Evolutionary conservation across 306 rosid species (phyloP).

Genomic region (Trifolium repens): DNA sequence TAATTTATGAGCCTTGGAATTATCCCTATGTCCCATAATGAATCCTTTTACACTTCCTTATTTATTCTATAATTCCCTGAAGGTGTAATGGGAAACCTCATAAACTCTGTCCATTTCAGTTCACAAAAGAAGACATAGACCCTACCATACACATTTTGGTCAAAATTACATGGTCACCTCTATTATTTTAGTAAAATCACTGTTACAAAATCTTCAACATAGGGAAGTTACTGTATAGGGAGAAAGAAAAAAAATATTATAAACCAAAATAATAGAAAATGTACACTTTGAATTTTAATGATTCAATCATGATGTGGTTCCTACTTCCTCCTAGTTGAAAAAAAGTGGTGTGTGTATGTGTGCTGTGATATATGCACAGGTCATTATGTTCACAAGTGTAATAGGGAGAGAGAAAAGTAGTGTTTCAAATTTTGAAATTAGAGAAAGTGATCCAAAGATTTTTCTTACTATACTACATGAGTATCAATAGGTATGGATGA

Average conservation of each 20-base stretch:
- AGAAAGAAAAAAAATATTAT: slow-evolving; percentile 4
- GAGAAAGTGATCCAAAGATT: slow-evolving; percentile 37
- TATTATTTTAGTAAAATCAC: slow-evolving; percentile 41
- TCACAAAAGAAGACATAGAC: slow-evolving; percentile 43
- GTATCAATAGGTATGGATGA: slow-evolving; percentile 55
- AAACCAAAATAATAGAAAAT: slow-evolving; percentile 5
- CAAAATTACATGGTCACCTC: slow-evolving; percentile 28
- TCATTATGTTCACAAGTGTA: slow-evolving; percentile 46
- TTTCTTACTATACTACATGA: slow-evolving; percentile 20
- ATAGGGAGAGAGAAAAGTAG: slow-evolving; percentile 46
- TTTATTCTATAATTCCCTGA: slow-evolving; percentile 31
- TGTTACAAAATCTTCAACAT: slow-evolving; percentile 37
- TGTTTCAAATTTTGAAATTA: slow-evolving; percentile 91
- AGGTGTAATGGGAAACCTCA: slow-evolving; percentile 37
- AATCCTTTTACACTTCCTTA: slow-evolving; percentile 25
- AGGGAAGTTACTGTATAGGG: slow-evolving; percentile 24
- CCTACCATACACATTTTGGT: slow-evolving; percentile 41
- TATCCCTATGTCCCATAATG: slow-evolving; percentile 33
- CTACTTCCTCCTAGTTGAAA: background rate
- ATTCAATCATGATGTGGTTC: slow-evolving; percentile 59
- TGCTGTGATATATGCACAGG: slow-evolving; percentile 43
- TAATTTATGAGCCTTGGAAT: slow-evolving; percentile 33
- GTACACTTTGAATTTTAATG: slow-evolving; percentile 67
- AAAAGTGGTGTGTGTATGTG: slow-evolving; percentile 41
- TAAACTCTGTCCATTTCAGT: slow-evolving; percentile 44